phyloP scores from a whole-genome alignment of 176 grass and related monocot species.

The Phyllostachys edulis region DNA sequence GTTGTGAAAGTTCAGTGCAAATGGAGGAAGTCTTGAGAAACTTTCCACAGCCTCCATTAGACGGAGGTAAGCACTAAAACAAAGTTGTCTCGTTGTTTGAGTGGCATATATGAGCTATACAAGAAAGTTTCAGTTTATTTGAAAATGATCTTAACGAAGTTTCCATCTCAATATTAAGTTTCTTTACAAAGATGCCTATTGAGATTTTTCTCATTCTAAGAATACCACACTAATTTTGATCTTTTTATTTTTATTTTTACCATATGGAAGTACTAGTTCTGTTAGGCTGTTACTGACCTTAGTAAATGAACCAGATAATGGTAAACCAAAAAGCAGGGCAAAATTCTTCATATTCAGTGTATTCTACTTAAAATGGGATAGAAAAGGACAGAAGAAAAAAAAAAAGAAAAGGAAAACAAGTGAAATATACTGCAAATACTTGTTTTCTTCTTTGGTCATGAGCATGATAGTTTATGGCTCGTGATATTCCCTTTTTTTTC shows the following conservation, averaged over 20 bases:
- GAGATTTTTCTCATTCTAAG: not conserved
- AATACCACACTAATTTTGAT: not conserved
- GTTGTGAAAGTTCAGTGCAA: slow-evolving; percentile 68
- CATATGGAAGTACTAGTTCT: slow-evolving; percentile 16
- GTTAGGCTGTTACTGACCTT: not conserved
- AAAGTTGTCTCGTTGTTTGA: slow-evolving; percentile 8
- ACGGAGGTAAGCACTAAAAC: slow-evolving; percentile 47
- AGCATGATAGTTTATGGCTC: not conserved
- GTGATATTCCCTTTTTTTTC: not conserved
- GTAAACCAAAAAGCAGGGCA: not conserved
- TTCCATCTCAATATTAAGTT: slow-evolving; percentile 7
- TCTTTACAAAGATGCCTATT: slow-evolving; percentile 2
- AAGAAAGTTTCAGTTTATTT: not conserved
- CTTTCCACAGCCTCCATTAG: slow-evolving; percentile 53
- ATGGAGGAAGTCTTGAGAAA: slow-evolving; percentile 80
- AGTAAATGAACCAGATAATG: slow-evolving; percentile 3
- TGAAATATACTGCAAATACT: not conserved
- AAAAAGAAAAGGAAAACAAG: not conserved
- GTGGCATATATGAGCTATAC: not conserved
- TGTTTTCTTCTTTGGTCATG: not conserved
- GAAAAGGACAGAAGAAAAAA: not conserved
- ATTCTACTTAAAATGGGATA: not conserved
- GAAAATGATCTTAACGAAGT: not conserved
- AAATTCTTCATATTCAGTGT: slow-evolving; percentile 16
- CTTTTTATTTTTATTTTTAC: slow-evolving; percentile 23